Evolutionary conservation across 192 early-diverging fungal species (phyloP).

Genomic region (Podila epicladia): DNA sequence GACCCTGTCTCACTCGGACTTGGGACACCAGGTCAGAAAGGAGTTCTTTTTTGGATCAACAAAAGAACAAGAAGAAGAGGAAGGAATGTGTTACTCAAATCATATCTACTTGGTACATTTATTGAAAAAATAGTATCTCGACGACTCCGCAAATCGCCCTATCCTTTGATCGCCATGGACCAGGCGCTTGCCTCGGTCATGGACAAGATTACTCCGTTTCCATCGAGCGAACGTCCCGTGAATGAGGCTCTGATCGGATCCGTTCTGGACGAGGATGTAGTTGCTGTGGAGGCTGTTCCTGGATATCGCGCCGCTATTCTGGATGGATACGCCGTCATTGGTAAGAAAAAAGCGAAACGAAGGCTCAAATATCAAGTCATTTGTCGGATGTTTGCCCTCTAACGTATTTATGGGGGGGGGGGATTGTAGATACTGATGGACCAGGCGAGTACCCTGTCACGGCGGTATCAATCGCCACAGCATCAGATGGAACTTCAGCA

Average conservation of each 20-base stretch:
- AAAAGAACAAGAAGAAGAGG: background rate
- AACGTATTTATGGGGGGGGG: background rate
- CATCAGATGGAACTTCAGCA: slow-evolving; percentile 12
- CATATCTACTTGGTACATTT: background rate
- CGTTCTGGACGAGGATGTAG: slow-evolving; percentile 81
- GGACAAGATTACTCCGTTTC: slow-evolving; percentile 39
- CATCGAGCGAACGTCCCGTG: slow-evolving; percentile 50
- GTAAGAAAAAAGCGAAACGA: slow-evolving; percentile 46
- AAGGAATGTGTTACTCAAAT: background rate
- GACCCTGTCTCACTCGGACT: slow-evolving; percentile 38
- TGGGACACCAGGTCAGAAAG: slow-evolving; percentile 42
- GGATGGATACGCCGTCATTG: slow-evolving; percentile 93
- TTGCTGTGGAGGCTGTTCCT: slow-evolving; percentile 80
- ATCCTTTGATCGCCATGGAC: slow-evolving; percentile 79
- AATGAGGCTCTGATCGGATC: slow-evolving; percentile 64
- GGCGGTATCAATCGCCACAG: slow-evolving; percentile 66
- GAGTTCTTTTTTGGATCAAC: background rate
- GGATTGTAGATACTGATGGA: slow-evolving; percentile 70
- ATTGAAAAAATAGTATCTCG: slow-evolving; percentile 58
- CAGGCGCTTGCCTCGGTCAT: slow-evolving; percentile 71
- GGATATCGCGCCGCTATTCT: slow-evolving; percentile 88
- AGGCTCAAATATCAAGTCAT: background rate
- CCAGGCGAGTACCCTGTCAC: slow-evolving; percentile 81
- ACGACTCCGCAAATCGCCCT: slow-evolving; percentile 82
- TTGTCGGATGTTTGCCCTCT: background rate